These are phyloP conservation scores for Prunus salicina DNA, from an alignment of 306 rosid species.

Conservation along the genomic window DNA sequence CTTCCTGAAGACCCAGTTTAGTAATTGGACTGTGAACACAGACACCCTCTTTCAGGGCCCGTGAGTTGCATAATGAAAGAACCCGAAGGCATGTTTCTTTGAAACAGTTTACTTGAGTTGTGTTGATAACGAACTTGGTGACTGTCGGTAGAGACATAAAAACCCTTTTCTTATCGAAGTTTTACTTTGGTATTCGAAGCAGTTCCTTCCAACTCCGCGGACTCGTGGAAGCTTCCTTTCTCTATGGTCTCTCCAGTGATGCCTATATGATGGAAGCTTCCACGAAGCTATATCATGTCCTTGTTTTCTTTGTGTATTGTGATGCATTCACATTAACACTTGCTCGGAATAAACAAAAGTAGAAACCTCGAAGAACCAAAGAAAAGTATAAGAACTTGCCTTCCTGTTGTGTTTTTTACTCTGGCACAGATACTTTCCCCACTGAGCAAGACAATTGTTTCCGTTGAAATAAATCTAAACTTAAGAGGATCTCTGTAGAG, in stretches of 20 bases:
- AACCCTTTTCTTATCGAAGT: too few relatives aligned
- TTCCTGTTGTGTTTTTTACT: neutral
- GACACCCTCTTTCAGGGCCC: slow-evolving; percentile 42
- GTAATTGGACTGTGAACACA: slow-evolving; percentile 59
- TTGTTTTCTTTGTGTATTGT: neutral
- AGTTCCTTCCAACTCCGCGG: too few relatives aligned
- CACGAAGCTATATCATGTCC: neutral
- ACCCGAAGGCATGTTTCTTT: slow-evolving; percentile 47
- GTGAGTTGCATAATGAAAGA: slow-evolving; percentile 55
- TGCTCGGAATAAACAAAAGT: neutral
- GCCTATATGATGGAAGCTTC: neutral
- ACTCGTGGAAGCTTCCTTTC: neutral
- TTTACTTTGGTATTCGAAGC: too few relatives aligned
- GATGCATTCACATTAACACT: neutral
- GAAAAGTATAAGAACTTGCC: neutral
- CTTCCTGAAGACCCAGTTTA: slow-evolving; percentile 53
- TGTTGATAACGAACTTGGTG: slow-evolving; percentile 15
- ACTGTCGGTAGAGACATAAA: slow-evolving; percentile 22
- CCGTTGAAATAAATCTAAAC: neutral
- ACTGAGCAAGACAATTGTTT: neutral
- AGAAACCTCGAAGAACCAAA: neutral
- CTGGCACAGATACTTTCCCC: neutral
- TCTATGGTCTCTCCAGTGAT: neutral
- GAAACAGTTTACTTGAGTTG: slow-evolving; percentile 25
- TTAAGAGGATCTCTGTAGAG: too few relatives aligned